Evolutionary conservation across 441 rosid genomes (phyloP), one percentile per base, ranked within the genome.

Genomic region (Raphanus hybrid): DNA sequence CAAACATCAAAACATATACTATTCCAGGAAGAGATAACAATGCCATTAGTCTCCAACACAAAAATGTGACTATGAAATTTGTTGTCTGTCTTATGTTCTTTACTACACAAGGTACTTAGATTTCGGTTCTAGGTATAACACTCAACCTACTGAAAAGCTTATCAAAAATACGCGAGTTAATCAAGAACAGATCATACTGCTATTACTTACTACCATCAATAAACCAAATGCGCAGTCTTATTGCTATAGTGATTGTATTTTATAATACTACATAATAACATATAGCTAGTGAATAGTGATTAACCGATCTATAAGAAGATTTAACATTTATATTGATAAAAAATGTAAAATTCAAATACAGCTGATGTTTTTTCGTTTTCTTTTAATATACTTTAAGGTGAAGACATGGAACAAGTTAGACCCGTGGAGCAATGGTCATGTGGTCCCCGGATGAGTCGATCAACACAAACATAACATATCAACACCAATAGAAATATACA

Each of bases 1-100:
- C 71, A 71, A 79, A 64, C 82, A 79, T 54, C 67, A 64, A 74
- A 74, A 74, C 78, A 74, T 69, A 69, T 55, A 69, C 35, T 79
- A 73, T 20, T 74, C 78, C 55, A 61, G 45, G 4, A 63, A 55
- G 75, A 69, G 75, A 74, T 64, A 69, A 57, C 64, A 63, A 43
- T 74, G 78, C 5, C 70, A 64, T 64, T 69, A 74, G 78, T 69
- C 64, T 45, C 82, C 75, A 63, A 69, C 75, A 74, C 71, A 41
- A 64, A 58, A 34, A 45, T 78, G 78, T 73, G 74, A 78, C 69
- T 26, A 9, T 14, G 45, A 9, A 8, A 10, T 43, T 60, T 73
- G 5, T 64, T 74, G 82, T 69, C 78, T 79, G 43, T 39, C n/a
- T 54, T 16, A 29, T 78, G 75, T 54, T 78, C 7, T 68, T 69